These are phyloP conservation scores for Ramaria sp. DNA, from an alignment of 768 basidiomycete species.

Conservation along the genomic window DNA sequence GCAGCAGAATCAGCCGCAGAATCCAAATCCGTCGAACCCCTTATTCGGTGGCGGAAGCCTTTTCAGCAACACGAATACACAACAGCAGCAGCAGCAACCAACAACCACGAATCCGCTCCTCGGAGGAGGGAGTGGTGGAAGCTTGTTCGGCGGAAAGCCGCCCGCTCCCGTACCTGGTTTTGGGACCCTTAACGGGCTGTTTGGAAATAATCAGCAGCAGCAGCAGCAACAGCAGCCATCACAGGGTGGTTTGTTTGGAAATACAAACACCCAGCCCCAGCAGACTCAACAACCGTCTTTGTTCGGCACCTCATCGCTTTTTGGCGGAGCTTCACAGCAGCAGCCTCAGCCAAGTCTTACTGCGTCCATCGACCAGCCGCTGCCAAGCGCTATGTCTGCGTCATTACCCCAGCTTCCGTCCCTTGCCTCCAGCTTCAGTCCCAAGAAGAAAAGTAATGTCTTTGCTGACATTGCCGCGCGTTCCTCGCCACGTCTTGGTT, in stretches of 20 bases:
- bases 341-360: constrained; percentile 34
- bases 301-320: constrained; percentile 5
- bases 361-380: constrained; percentile 83
- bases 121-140: constrained; percentile 22
- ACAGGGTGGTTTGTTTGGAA: constrained; percentile 29
- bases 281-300: background rate
- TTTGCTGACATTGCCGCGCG: constrained; percentile 69
- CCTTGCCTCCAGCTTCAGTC: constrained; percentile 50
- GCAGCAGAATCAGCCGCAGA: background rate
- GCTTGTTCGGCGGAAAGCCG: constrained; percentile 22
- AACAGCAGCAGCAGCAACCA: constrained; percentile 26
- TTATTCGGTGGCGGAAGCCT: constrained; percentile 16
- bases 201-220: constrained; percentile 21
- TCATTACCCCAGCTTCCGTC: constrained; percentile 67
- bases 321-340: constrained; percentile 4
- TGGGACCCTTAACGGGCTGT: constrained; percentile 16
- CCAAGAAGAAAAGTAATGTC: constrained; percentile 69
- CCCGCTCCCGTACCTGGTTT: constrained; percentile 24
- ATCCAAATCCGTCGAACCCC: constrained; percentile 6
- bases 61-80: constrained; percentile 24
- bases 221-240: constrained; percentile 18
- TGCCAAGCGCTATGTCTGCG: constrained; percentile 52
- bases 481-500: constrained; percentile 47
- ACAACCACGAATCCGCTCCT: constrained; percentile 25
- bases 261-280: constrained; percentile 15